Conservation (phyloP, 2,329 filamentous ascomycete genomes). For the Helotiales sp. region DNA sequence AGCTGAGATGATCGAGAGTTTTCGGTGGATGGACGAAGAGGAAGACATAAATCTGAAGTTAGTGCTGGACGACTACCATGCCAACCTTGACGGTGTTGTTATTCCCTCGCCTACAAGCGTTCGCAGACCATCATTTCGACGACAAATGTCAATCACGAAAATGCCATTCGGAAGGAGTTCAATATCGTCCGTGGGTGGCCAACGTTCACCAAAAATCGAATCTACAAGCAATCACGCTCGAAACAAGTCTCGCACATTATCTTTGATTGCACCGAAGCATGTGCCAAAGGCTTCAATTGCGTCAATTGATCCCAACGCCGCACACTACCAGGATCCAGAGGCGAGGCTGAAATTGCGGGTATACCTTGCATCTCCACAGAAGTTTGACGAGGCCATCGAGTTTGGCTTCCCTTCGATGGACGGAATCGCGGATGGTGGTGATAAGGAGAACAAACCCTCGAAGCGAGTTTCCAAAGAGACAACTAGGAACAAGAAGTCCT, state of each 20-base stretch:
- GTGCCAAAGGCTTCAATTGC: slow-evolving; percentile 41
- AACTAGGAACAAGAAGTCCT: slow-evolving; percentile 30
- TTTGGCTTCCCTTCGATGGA: slow-evolving; percentile 81
- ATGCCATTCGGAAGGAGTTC: slow-evolving; percentile 60
- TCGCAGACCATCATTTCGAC: slow-evolving; percentile 63
- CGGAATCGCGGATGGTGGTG: slow-evolving; percentile 36
- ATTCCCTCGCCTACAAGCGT: slow-evolving; percentile 45
- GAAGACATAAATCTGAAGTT: slow-evolving; percentile 68
- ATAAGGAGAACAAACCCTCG: slow-evolving; percentile 34
- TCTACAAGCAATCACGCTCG: slow-evolving; percentile 23
- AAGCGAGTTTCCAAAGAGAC: slow-evolving; percentile 27
- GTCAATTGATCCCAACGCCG: slow-evolving; percentile 68
- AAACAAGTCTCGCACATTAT: slow-evolving; percentile 56
- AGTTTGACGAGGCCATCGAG: slow-evolving; percentile 93
- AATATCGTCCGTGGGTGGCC: slow-evolving; percentile 37
- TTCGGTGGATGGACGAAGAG: slow-evolving; percentile 74
- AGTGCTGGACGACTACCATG: slow-evolving; percentile 69
- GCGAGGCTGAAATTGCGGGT: slow-evolving; percentile 82
- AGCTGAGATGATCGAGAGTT: slow-evolving; percentile 58
- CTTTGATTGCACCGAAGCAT: slow-evolving; percentile 50
- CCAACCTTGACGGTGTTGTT: slow-evolving; percentile 56
- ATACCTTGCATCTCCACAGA: slow-evolving; percentile 85
- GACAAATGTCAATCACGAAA: slow-evolving; percentile 71
- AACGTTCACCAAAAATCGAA: slow-evolving; percentile 35
- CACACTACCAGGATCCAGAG: slow-evolving; percentile 89